Conservation (phyloP, 2,329 filamentous ascomycete species). For the Cryoendolithus antarcticus region DNA sequence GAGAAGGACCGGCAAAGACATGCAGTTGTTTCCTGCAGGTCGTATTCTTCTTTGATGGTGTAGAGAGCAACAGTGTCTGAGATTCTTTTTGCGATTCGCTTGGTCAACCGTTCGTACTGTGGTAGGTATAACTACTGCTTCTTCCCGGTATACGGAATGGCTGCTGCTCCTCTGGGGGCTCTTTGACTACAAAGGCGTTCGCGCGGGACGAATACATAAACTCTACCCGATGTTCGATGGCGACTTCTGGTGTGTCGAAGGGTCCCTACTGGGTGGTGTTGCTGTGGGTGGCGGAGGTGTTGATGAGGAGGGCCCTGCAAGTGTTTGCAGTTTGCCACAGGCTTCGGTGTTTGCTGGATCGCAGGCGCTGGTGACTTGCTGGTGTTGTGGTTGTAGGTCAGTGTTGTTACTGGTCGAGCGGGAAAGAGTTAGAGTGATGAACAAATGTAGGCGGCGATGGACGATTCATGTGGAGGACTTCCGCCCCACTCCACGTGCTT, state of each 20-base stretch:
- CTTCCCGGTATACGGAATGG: slow-evolving; percentile 92
- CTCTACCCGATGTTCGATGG: slow-evolving; percentile 26
- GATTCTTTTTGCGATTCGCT: slow-evolving; percentile 8
- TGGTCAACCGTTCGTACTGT: slow-evolving; percentile 78
- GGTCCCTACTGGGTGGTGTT: slow-evolving; percentile 2
- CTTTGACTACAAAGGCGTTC: slow-evolving; percentile 87
- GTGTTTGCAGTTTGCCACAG: slow-evolving; percentile 3
- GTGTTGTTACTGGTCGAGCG: too few relatives aligned
- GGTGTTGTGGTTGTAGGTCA: too few relatives aligned
- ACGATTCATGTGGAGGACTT: too few relatives aligned
- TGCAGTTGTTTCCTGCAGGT: slow-evolving; percentile 2
- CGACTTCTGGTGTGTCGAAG: too few relatives aligned
- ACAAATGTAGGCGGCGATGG: too few relatives aligned
- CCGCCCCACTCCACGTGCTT: too few relatives aligned
- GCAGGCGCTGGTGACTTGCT: too few relatives aligned
- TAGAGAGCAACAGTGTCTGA: background rate
- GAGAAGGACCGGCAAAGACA: slow-evolving; percentile 3
- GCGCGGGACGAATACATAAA: slow-evolving; percentile 99
- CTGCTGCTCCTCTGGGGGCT: slow-evolving; percentile 82
- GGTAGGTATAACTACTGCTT: slow-evolving; percentile 71
- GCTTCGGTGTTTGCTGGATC: background rate
- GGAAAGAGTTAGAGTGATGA: too few relatives aligned
- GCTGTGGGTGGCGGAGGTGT: slow-evolving; percentile 6
- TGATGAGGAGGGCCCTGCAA: slow-evolving; percentile 2
- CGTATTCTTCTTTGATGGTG: slow-evolving; percentile 1